Base-by-base conservation (phyloP, 2,329 filamentous ascomycete species). In the Helicocarpus griseus region DNA sequence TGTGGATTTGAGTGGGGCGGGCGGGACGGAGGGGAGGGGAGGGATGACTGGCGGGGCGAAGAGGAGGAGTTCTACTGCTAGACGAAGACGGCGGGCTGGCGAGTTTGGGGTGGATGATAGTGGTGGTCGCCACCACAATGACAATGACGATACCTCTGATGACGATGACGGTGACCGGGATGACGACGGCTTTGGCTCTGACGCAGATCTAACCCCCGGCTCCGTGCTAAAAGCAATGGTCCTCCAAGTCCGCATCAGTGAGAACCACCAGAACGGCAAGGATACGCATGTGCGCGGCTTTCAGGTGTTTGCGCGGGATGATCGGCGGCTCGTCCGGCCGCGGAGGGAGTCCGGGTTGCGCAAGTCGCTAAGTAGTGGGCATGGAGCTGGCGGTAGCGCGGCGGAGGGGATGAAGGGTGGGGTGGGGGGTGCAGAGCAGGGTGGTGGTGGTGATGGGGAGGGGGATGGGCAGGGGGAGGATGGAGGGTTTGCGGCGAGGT, bases 201-300 rank as follows among this genome's bases (percentile, higher is more conserved):
- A 54, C 14, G 48, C 62, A 1, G 58, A 60, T 1, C 61, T 62
- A 44, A 76, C 75, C 45, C 82, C 82, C 62, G 85, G 79, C 38
- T 86, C 83, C 60, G 86, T 90, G 1, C 79, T 97, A 17, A 82
- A 90, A 54, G 89, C 87, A 14, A 95, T 91, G 72, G 81, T 97
- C 28, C 77, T 98, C 26, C 90, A 97, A 68, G 83, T 97, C 63
- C 83, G 87, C 58, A 85, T 98, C 46, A 79, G 91, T 48, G 93
- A 97, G 72, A 98, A 98, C 64, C 93, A 98, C 67, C 93, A 98
- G 71, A 98, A 98, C 67, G 93, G 93, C 57, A 98, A 98, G 68
- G 93, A 98, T 66, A 98, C 93, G n/a, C 93, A 98, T 74, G 79
- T 98, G 22, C 80, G 93, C 14, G 91, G 89, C 1, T 79, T 98